These are phyloP conservation scores for Dendrobium nobile DNA, from an alignment of 106 monocot genomes.

Conservation along the genomic window DNA sequence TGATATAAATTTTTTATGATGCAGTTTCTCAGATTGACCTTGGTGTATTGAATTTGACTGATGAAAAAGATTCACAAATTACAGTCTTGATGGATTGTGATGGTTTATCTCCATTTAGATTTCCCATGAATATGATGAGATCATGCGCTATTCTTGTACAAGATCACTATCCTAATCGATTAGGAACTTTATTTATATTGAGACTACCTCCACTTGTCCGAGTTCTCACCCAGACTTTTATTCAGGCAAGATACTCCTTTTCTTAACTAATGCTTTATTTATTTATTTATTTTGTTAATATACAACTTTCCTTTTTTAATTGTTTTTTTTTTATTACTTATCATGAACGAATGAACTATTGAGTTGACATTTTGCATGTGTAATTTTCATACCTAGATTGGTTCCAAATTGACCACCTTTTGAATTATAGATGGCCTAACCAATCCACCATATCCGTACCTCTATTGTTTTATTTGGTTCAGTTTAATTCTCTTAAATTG, in stretches of 20 bases:
- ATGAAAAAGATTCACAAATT: slow-evolving; percentile 61
- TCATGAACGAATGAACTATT: background rate
- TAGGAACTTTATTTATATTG: slow-evolving; percentile 50
- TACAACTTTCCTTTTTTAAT: background rate
- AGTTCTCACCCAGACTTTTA: slow-evolving; percentile 64
- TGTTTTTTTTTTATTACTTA: background rate
- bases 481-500: no score
- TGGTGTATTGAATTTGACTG: slow-evolving; percentile 59
- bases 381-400: background rate
- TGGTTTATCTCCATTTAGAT: slow-evolving; percentile 65
- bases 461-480: no score
- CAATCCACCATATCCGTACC: background rate
- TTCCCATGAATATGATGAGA: slow-evolving; percentile 93
- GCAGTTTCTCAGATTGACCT: slow-evolving; percentile 92
- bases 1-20: slow-evolving; percentile 2
- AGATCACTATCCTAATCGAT: slow-evolving; percentile 91
- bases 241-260: slow-evolving; percentile 46
- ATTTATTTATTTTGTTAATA: background rate
- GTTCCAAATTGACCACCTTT: background rate
- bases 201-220: slow-evolving; percentile 72
- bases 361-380: background rate
- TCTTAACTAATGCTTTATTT: background rate
- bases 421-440: background rate
- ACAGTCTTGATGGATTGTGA: slow-evolving; percentile 84
- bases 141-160: slow-evolving; percentile 70